A percentile compares a stretch with the other conserved stretches of the same genome.
These are phyloP conservation scores for Fusarium hainanense DNA, from an alignment of 2,329 filamentous ascomycete genomes.

Conservation along the genomic window DNA sequence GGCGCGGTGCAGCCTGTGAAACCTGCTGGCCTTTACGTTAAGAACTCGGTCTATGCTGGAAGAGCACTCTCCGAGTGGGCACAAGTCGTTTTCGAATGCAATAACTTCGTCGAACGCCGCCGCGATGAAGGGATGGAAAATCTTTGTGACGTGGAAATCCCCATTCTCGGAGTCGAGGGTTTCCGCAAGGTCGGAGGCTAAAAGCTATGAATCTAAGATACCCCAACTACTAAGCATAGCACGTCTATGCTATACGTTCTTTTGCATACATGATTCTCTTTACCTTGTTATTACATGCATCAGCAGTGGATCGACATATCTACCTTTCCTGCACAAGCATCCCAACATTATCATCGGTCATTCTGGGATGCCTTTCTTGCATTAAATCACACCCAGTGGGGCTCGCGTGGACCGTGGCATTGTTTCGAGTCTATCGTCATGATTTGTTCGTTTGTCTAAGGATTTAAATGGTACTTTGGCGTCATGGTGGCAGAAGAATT, in stretches of 20 bases:
- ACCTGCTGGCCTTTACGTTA: slow-evolving; percentile 58
- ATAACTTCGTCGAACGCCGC: slow-evolving; percentile 82
- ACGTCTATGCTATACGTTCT: slow-evolving; percentile 8
- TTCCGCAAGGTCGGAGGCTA: slow-evolving; percentile 54
- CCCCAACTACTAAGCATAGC: slow-evolving; percentile 1
- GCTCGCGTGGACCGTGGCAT: slow-evolving; percentile 18
- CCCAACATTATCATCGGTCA: slow-evolving; percentile 26
- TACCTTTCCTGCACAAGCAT: slow-evolving; percentile 35
- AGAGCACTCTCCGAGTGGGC: slow-evolving; percentile 83
- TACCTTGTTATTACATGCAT: slow-evolving; percentile 9
- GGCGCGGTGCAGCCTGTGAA: slow-evolving; percentile 57
- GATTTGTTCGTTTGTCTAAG: slow-evolving; percentile 32
- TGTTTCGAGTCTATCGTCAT: slow-evolving; percentile 22
- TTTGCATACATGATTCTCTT: slow-evolving; percentile 16
- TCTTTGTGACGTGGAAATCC: slow-evolving; percentile 73
- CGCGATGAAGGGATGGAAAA: slow-evolving; percentile 77
- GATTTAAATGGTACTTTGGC: slow-evolving; percentile 24
- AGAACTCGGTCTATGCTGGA: slow-evolving; percentile 71
- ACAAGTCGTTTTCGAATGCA: slow-evolving; percentile 79
- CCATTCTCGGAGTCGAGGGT: slow-evolving; percentile 55
- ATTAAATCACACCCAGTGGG: slow-evolving; percentile 12
- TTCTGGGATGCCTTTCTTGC: slow-evolving; percentile 22
- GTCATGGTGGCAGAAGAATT: too few relatives aligned
- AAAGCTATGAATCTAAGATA: slow-evolving; percentile 7
- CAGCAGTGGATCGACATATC: slow-evolving; percentile 22